Conservation (phyloP, 116 monocot genomes). For the Dioscorea cayenensis region DNA sequence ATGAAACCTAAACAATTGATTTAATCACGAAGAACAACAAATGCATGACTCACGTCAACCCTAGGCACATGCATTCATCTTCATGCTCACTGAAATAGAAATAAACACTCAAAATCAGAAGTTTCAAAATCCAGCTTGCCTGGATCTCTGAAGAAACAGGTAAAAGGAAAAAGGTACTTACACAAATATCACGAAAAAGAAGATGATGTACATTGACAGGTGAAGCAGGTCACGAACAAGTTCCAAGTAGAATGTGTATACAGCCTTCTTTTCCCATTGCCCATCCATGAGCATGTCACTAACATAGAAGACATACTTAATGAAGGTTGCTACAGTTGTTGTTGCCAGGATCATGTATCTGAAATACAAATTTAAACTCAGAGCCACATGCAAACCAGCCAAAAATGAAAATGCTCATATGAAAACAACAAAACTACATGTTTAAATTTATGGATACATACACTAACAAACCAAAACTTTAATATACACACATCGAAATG, state of each 20-base stretch:
- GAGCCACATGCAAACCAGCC: background rate
- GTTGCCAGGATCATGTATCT: constrained; percentile 93
- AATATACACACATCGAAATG: too few relatives aligned
- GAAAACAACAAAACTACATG: too few relatives aligned
- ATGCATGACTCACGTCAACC: background rate
- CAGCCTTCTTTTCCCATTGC: constrained; percentile 92
- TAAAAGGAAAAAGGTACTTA: constrained; percentile 40
- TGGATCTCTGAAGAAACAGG: background rate
- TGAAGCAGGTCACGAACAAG: constrained; percentile 86
- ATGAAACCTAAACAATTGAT: background rate
- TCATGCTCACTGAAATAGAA: background rate
- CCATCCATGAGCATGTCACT: constrained; percentile 95
- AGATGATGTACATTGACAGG: constrained; percentile 81
- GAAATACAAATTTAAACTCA: constrained; percentile 6
- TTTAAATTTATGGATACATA: too few relatives aligned
- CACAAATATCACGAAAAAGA: constrained; percentile 83
- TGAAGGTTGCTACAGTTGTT: constrained; percentile 68
- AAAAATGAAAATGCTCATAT: too few relatives aligned
- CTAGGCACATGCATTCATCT: background rate
- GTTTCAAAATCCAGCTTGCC: background rate
- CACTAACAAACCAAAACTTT: too few relatives aligned
- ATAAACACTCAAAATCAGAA: background rate
- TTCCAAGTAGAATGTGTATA: constrained; percentile 93
- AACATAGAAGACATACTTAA: constrained; percentile 88
- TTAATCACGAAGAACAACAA: background rate